Evolutionary conservation across 768 basidiomycete genomes (phyloP).

Genomic region (Rhodotorula toruloides): DNA sequence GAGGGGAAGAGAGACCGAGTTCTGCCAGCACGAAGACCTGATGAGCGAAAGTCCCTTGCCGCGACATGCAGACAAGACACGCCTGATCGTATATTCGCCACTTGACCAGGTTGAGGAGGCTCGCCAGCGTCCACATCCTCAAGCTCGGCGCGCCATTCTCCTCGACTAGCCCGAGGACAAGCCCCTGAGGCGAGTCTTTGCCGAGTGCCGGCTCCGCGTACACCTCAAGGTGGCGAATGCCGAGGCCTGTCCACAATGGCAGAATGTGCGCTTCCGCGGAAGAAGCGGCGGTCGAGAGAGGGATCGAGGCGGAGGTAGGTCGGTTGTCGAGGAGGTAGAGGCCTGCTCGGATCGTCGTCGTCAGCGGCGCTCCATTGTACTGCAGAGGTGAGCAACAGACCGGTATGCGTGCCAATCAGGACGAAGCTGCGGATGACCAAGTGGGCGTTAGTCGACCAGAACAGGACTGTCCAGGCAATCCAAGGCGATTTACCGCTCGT

Average conservation of each 20-base stretch:
- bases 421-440: slow-evolving; percentile 11
- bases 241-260: slow-evolving; percentile 16
- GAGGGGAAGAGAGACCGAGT: slow-evolving; percentile 1
- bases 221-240: slow-evolving; percentile 16
- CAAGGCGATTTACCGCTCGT: too few relatives aligned
- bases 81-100: slow-evolving; percentile 24
- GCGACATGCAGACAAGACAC: not conserved
- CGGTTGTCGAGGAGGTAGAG: slow-evolving; percentile 22
- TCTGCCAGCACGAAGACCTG: not conserved
- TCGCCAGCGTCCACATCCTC: slow-evolving; percentile 30
- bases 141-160: not conserved
- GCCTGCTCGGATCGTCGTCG: not conserved
- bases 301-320: not conserved
- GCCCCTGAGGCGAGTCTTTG: slow-evolving; percentile 1
- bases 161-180: slow-evolving; percentile 5
- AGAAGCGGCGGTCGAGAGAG: not conserved
- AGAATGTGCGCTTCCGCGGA: slow-evolving; percentile 1
- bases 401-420: slow-evolving; percentile 10
- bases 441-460: too few relatives aligned
- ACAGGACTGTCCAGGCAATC: too few relatives aligned
- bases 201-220: not conserved
- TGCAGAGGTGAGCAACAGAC: not conserved
- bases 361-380: too few relatives aligned
- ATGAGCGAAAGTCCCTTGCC: not conserved
- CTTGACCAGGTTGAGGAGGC: slow-evolving; percentile 22